phyloP scores from a whole-genome alignment of 1,284 basidiomycete genomes.

The Rhodotorula mucilaginosa region DNA sequence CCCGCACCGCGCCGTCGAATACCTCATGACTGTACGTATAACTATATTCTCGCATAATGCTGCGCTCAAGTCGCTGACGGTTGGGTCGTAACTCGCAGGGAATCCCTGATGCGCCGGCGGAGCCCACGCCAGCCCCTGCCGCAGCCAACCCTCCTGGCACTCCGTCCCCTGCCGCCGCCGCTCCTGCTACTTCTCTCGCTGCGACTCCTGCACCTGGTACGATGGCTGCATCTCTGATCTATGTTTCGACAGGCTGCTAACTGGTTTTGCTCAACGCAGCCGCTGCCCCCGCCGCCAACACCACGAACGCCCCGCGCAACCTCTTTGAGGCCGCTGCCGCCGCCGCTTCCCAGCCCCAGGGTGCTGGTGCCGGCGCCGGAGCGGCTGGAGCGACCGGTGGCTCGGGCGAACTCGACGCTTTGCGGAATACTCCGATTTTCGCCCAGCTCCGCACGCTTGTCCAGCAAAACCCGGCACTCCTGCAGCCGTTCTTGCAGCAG shows the following conservation, averaged over 20 bases:
- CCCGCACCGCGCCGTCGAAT: constrained; percentile 95
- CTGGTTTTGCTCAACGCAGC: background rate
- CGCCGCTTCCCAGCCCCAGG: constrained; percentile 43
- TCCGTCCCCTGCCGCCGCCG: constrained; percentile 61
- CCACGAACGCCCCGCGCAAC: constrained; percentile 44
- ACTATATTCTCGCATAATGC: background rate
- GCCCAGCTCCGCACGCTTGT: constrained; percentile 56
- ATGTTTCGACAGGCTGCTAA: background rate
- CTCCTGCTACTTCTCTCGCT: constrained; percentile 47
- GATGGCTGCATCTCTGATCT: background rate
- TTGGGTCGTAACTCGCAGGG: constrained; percentile 55
- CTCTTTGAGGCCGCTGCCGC: constrained; percentile 51
- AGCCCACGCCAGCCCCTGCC: constrained; percentile 48
- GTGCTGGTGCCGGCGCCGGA: constrained; percentile 40
- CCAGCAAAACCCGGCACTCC: constrained; percentile 68
- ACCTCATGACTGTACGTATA: constrained; percentile 79
- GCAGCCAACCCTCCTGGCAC: constrained; percentile 52
- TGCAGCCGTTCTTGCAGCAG: constrained; percentile 80
- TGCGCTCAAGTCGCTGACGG: background rate
- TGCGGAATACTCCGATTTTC: constrained; percentile 50
- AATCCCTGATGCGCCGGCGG: constrained; percentile 62
- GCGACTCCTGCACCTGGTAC: constrained; percentile 33
- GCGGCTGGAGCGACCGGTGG: constrained; percentile 35
- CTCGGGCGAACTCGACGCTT: constrained; percentile 47
- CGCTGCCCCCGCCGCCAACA: background rate